Evolutionary conservation across 1,284 basidiomycete species (phyloP), one percentile per base, ranked within the genome.

Genomic region (Boletus sp.): DNA sequence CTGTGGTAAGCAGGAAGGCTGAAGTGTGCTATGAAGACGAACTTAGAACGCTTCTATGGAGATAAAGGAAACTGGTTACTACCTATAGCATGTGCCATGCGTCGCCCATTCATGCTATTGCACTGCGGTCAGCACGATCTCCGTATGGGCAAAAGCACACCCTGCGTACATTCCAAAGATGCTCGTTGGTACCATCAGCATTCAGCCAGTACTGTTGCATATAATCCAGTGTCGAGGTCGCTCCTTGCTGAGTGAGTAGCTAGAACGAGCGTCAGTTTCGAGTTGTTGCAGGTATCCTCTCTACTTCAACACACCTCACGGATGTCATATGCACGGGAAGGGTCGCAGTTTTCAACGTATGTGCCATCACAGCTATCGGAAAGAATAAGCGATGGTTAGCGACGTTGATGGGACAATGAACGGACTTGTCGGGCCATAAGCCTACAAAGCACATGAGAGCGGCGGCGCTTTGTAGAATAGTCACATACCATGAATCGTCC

Each of bases 61-160:
- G 10, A 49, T 26, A 5, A 20, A 14, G 23, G 7, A 26, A 14
- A 2, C 1, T 12, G 52, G 8, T 44, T 16, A 5, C 14, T 55
- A 80, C 79, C 79, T 81, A 67, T 77, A 78, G 64, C 88, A 90
- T 14, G 88, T 89, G 10, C 87, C 87, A 55, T 90, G 87, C 14
- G 70, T 80, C 17, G 69, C 55, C 85, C 84, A 88, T 62, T 86
- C 84, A 55, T 86, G 84, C 80, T 58, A 25, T 17, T 72, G 45
- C 16, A 36, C 43, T 33, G 20, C 8, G 14, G 27, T 52, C 63
- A 52, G 37, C 20, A 16, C 13, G 6, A 20, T 36, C 7, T n/a
- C 16, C 9, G 16, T 26, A 19, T 8, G 16, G 9, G 25, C 32
- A 27, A 33, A 16, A 26, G 2, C 1, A n/a, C 12, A 4, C 23